Evolutionary conservation across 2,329 filamentous ascomycete species (phyloP), one percentile per base, ranked within the genome.

Genomic region (Claviceps pusilla): DNA sequence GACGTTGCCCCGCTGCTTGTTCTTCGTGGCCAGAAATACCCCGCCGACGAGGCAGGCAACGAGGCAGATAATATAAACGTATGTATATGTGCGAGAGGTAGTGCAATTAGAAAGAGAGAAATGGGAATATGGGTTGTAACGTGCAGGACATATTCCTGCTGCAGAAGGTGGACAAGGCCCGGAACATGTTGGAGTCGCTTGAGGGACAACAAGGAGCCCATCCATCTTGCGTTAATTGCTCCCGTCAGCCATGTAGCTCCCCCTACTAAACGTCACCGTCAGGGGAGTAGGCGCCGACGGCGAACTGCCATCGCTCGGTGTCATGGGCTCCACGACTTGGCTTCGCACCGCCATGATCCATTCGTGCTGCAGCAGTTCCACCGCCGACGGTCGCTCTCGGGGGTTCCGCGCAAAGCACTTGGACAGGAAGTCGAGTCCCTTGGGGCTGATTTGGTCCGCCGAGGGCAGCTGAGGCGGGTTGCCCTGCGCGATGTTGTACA

Each of bases 401-500:
- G 93, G 89, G 68, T 97, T 89, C 24, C 87, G 79, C 56, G 87
- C 78, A 64, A 98, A 97, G 73, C 91, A 97, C 59, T 80, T 82
- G 62, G 80, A 81, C 59, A 98, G 69, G 65, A 98, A 97, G 66
- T 97, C 89, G 59, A 96, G 83, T 28, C 93, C 93, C 54, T 81
- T 71, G 0, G 84, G 79, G 64, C 87, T 93, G 59, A 98, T 79
- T 69, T 97, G 91, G 52, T 97, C 91, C 0, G 75, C 67, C 0
- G 80, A 77, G 1, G 93, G 93, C 54, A 96, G 76, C 65, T 89
- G 85, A 6, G 93, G 93, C 50, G 89, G 87, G 63, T 96, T 95
- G 59, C 93, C 93, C 66, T 95, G 91, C 1, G 93, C 93, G 64
- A 98, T 98, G 73, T 97, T 97, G 77, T 96, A 98, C 93, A 98